Evolutionary conservation across 140 eudicot genomes (phyloP).

Genomic region (Flaveria floridana): DNA sequence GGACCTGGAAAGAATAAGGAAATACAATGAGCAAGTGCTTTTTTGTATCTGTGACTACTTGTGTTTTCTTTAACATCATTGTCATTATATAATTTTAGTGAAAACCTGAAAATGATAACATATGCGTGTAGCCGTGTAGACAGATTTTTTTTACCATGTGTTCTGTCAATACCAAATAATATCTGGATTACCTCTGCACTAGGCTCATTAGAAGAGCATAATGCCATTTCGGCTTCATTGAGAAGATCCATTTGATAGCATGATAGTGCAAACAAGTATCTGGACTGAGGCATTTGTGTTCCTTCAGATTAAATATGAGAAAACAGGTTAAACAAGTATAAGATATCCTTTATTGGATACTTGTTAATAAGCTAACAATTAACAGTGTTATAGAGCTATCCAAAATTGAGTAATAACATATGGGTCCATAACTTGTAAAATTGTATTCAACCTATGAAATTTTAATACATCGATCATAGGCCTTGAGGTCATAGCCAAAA

Average conservation of each 20-base stretch:
- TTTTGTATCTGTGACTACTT: slow-evolving; percentile 3
- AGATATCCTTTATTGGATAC: background rate
- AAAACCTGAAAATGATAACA: slow-evolving; percentile 11
- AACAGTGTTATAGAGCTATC: background rate
- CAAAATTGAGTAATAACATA: background rate
- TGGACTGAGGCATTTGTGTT: slow-evolving; percentile 82
- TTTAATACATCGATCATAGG: slow-evolving; percentile 1
- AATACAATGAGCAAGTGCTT: slow-evolving; percentile 25
- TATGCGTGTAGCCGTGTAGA: slow-evolving; percentile 3
- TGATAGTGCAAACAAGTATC: slow-evolving; percentile 94
- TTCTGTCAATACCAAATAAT: slow-evolving; percentile 2
- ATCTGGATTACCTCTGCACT: slow-evolving; percentile 62
- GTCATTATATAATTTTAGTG: background rate
- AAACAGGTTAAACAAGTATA: slow-evolving; percentile 20
- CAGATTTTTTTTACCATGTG: slow-evolving; percentile 7
- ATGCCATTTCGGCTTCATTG: slow-evolving; percentile 88
- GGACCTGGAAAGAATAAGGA: slow-evolving; percentile 54
- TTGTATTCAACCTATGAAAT: background rate
- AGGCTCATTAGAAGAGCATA: slow-evolving; percentile 75
- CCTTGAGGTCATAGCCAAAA: background rate
- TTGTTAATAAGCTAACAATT: slow-evolving; percentile 18
- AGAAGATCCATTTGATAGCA: slow-evolving; percentile 98
- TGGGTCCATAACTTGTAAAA: slow-evolving; percentile 4
- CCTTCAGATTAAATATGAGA: slow-evolving; percentile 46
- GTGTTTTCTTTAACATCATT: slow-evolving; percentile 1